Percentiles rank a stretch among this genome's conserved stretches.
These are phyloP conservation scores for Akebia trifoliata DNA, from an alignment of 164 flowering plant genomes.

Conservation along the genomic window DNA sequence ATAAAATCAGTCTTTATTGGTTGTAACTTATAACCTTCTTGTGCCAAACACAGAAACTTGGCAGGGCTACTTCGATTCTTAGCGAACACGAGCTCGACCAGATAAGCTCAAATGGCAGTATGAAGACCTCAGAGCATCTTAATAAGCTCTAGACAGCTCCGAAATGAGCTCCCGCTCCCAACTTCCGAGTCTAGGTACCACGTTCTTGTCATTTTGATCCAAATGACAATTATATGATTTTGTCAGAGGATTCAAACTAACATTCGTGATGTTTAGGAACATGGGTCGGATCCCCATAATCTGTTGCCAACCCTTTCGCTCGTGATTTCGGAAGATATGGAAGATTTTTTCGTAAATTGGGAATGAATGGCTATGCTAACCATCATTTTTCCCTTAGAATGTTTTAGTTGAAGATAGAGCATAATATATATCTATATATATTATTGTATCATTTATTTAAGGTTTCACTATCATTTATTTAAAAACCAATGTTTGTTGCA, in stretches of 20 bases:
- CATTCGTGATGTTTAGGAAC: background rate
- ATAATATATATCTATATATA: no score
- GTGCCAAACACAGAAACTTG: constrained; percentile 14
- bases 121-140: constrained; percentile 5
- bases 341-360: background rate
- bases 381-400: background rate
- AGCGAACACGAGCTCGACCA: background rate
- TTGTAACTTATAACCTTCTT: background rate
- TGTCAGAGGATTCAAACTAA: background rate
- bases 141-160: constrained; percentile 4
- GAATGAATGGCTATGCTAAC: constrained; percentile 1
- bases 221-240: background rate
- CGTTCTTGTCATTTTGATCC: background rate
- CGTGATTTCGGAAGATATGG: no score
- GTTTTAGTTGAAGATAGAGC: background rate
- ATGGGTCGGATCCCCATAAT: background rate
- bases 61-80: constrained; percentile 1
- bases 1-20: background rate
- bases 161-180: no score
- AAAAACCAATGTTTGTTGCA: no score
- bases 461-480: no score
- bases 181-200: no score
- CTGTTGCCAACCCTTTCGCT: background rate
- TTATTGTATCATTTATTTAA: no score
- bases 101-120: constrained; percentile 1